phyloP scores from a whole-genome alignment of 768 basidiomycete genomes.

The Suillus plorans region DNA sequence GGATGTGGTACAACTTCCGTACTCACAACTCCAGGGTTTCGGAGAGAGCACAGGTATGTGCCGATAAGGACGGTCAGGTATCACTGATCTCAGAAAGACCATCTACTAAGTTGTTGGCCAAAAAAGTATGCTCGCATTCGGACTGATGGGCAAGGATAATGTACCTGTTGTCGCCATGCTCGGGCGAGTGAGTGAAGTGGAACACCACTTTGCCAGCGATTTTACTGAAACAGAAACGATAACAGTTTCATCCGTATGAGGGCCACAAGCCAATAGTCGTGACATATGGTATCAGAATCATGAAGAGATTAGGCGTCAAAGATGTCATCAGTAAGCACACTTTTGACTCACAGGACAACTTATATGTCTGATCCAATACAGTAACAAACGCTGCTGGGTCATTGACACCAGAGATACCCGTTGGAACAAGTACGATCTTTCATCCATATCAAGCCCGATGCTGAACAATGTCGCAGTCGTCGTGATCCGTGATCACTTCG shows the following conservation, averaged over 20 bases:
- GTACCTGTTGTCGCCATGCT: conserved; percentile 89
- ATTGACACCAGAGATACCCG: conserved; percentile 66
- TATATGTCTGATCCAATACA: conserved; percentile 25
- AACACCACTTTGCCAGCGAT: neutral
- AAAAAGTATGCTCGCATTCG: conserved; percentile 78
- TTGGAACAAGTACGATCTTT: conserved; percentile 73
- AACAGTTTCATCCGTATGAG: conserved; percentile 84
- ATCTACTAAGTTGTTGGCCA: conserved; percentile 70
- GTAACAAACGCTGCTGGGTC: conserved; percentile 91
- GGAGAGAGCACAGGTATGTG: conserved; percentile 69
- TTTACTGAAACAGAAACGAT: neutral
- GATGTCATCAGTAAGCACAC: conserved; percentile 65
- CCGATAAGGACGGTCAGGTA: neutral
- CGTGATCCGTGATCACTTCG: conserved; percentile 81
- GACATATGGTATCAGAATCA: conserved; percentile 75
- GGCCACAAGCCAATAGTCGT: conserved; percentile 71
- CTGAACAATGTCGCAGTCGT: conserved; percentile 54
- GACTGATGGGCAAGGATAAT: conserved; percentile 62
- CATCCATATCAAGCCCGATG: neutral
- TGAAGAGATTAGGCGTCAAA: conserved; percentile 76
- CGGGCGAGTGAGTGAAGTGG: conserved; percentile 57
- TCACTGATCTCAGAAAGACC: neutral
- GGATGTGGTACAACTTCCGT: conserved; percentile 60
- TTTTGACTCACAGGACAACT: neutral
- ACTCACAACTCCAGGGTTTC: conserved; percentile 71